Evolutionary conservation across 805 yeast species (phyloP), one percentile per base, ranked within the genome.

Genomic region (Suhomyces pyralidae): DNA sequence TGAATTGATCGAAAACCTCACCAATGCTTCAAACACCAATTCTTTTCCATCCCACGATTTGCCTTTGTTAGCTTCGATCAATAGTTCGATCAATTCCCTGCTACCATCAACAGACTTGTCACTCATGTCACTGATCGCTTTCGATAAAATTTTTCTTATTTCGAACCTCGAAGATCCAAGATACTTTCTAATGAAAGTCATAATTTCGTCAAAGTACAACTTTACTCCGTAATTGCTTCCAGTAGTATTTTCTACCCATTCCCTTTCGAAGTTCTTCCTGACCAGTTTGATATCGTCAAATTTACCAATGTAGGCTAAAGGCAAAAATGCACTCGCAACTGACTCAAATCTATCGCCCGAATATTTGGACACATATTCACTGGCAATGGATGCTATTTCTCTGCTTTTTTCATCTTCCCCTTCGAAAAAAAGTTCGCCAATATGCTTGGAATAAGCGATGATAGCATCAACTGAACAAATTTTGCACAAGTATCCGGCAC

Each of bases 21-120:
- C 86, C 50, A 92, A 70, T 0, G 97, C 88, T 36, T 82, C 83
- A 17, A 90, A 71, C 1, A 94, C 79, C 26, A 76, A 67, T 59
- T 91, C 97, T 61, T 93, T 93, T 5, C 97, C 98, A 14, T 78
- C 77, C 94, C 97, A 93, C 8, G 93, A 81, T 54, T 96, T 81
- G 0, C 97, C 97, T 51, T 78, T 74, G 51, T 84, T 76, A 0
- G 96, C 82, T 26, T 77, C 78, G 15, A 88, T 64, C 45, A 90
- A 71, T 6, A 83, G 71, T 0, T 72, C 68, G 53, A 88, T 81
- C 15, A 90, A 64, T 36, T 64, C 58, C 1, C 51, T 25, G 3
- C 56, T 54, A 7, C 58, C 25, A 1, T 50, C 52, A 2, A 63
- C 63, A 1, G 73, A 61, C 3, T 76, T 70, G 49, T 74, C 73